These are phyloP conservation scores for Trichosporon sp. DNA, from an alignment of 1,284 basidiomycete species.

Conservation along the genomic window DNA sequence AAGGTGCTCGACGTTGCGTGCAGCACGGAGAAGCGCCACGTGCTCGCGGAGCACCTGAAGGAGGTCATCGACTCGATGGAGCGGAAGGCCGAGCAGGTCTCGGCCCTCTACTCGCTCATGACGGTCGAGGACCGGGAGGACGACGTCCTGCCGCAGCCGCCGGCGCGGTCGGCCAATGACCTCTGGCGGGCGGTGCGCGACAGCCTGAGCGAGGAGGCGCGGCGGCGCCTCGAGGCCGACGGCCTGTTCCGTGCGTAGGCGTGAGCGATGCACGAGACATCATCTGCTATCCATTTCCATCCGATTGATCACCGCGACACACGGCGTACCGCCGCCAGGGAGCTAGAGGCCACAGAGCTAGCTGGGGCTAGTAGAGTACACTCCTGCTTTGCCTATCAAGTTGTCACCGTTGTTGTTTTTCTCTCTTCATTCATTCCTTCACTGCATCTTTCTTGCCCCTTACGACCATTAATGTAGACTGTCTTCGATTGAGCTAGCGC, in stretches of 20 bases:
- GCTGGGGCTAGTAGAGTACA: neutral
- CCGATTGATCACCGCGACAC: neutral
- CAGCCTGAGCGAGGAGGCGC: conserved; percentile 36
- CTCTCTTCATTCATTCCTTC: neutral
- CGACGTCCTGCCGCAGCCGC: neutral
- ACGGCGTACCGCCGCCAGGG: no score
- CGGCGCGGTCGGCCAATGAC: conserved; percentile 25
- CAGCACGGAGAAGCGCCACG: conserved; percentile 70
- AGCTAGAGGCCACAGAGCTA: neutral
- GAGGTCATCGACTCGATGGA: conserved; percentile 87
- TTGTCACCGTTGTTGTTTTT: neutral
- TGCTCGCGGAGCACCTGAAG: conserved; percentile 74
- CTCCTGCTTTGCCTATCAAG: neutral
- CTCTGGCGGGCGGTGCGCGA: conserved; percentile 38
- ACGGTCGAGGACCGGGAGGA: conserved; percentile 59
- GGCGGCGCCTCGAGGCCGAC: conserved; percentile 34
- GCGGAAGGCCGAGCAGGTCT: conserved; percentile 84
- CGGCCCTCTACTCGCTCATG: conserved; percentile 72
- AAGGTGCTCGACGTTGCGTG: conserved; percentile 75
- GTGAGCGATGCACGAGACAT: neutral
- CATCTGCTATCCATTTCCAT: neutral
- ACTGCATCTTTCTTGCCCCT: neutral
- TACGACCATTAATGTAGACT: neutral
- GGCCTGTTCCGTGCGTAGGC: conserved; percentile 10
- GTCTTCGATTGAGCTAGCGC: neutral